Evolutionary conservation across 768 basidiomycete species (phyloP).

Genomic region (Rhizopogon salebrosus): DNA sequence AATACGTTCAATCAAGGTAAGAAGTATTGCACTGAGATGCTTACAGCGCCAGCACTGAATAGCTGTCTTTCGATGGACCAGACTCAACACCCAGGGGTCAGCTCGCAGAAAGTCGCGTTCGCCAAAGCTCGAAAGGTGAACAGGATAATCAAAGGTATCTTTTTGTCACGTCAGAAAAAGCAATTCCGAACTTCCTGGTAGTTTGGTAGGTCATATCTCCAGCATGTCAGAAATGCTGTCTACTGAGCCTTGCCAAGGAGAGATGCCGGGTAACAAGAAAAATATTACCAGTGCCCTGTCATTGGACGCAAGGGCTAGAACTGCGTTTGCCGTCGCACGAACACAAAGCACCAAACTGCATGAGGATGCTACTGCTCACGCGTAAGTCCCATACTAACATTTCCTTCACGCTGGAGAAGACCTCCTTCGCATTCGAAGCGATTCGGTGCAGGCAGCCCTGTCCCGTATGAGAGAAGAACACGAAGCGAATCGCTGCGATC

Average conservation of each 20-base stretch:
- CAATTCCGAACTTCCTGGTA: too few species aligned
- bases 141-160: not conserved
- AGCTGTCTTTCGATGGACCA: not conserved
- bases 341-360: slow-evolving; percentile 7
- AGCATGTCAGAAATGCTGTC: not conserved
- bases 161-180: too few species aligned
- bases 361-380: slow-evolving; percentile 23
- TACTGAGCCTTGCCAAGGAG: not conserved
- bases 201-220: not conserved
- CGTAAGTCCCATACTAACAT: slow-evolving; percentile 15
- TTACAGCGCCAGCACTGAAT: not conserved
- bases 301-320: slow-evolving; percentile 15
- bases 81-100: too few species aligned
- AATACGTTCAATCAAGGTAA: too few species aligned
- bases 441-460: slow-evolving; percentile 14
- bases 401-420: not conserved
- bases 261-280: not conserved
- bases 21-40: too few species aligned
- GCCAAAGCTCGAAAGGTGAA: not conserved
- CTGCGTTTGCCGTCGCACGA: slow-evolving; percentile 12
- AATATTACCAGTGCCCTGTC: not conserved
- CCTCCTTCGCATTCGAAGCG: slow-evolving; percentile 8
- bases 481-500: slow-evolving; percentile 1
- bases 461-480: slow-evolving; percentile 18
- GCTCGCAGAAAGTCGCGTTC: not conserved